Percentiles rank a stretch among this genome's conserved stretches.
Conservation (phyloP, 2,329 filamentous ascomycete species). For the Paecilomyces sp. region DNA sequence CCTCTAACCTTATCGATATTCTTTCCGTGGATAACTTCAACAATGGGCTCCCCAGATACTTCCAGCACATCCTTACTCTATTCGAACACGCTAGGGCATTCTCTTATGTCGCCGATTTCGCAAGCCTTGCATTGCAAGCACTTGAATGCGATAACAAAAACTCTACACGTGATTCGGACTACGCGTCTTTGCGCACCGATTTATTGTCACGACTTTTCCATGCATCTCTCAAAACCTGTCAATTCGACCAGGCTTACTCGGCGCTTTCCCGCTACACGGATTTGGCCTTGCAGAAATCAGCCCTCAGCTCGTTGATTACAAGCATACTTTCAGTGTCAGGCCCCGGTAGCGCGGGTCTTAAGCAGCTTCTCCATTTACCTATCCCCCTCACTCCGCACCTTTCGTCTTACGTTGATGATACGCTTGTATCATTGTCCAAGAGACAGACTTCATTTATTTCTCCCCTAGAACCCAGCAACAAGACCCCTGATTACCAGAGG, state of each 20-base stretch:
- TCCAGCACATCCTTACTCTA: conserved; percentile 73
- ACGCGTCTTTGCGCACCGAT: conserved; percentile 50
- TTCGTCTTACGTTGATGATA: conserved; percentile 69
- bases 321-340: conserved; percentile 33
- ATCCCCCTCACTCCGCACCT: conserved; percentile 60
- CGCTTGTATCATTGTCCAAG: conserved; percentile 65
- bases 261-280: conserved; percentile 69
- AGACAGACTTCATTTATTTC: conserved; percentile 56
- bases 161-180: conserved; percentile 27
- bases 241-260: conserved; percentile 76
- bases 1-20: conserved; percentile 62
- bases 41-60: conserved; percentile 73
- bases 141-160: conserved; percentile 25
- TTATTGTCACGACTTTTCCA: conserved; percentile 79
- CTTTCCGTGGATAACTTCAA: conserved; percentile 63
- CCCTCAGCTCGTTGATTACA: conserved; percentile 59
- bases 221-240: conserved; percentile 68
- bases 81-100: conserved; percentile 73
- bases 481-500: conserved; percentile 67
- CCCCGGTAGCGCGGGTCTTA: conserved; percentile 38
- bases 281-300: conserved; percentile 62
- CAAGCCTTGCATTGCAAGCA: conserved; percentile 66
- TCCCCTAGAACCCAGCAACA: conserved; percentile 30
- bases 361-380: conserved; percentile 64
- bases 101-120: conserved; percentile 78